A percentile compares a stretch with the other conserved stretches of the same genome.
phyloP scores from a whole-genome alignment of 169 alveolate genomes.

The Plasmodium sp. region DNA sequence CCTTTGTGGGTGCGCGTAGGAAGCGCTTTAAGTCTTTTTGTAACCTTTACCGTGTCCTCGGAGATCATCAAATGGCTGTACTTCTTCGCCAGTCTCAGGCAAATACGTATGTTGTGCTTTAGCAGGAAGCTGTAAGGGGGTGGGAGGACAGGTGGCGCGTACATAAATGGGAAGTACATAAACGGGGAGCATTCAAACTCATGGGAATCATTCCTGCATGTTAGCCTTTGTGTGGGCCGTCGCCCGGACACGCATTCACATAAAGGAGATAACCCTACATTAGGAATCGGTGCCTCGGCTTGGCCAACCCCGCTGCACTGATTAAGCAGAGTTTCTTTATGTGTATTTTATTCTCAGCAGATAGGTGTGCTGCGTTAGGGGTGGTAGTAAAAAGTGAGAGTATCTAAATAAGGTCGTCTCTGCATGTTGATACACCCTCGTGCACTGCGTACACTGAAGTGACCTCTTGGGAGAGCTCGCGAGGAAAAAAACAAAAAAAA shows the following conservation, averaged over 20 bases:
- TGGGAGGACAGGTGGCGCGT: background rate
- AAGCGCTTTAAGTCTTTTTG: background rate
- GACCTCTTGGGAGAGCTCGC: background rate
- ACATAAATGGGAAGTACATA: background rate
- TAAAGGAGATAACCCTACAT: conserved; percentile 2
- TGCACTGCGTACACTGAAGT: background rate
- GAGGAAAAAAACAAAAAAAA: background rate
- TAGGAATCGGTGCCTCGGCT: conserved; percentile 68
- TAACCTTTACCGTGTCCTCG: conserved; percentile 47
- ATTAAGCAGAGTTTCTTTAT: conserved; percentile 48
- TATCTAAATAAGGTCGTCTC: background rate
- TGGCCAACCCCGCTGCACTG: conserved; percentile 73
- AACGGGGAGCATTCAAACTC: background rate
- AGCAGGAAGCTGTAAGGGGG: conserved; percentile 32
- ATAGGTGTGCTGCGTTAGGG: conserved; percentile 36
- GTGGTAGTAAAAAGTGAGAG: background rate
- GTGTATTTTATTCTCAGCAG: conserved; percentile 43
- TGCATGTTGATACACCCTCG: background rate
- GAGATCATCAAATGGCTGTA: conserved; percentile 45
- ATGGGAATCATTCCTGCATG: background rate
- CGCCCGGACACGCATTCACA: background rate
- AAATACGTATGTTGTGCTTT: conserved; percentile 53
- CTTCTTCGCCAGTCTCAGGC: conserved; percentile 32
- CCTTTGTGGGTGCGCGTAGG: background rate
- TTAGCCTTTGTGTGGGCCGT: background rate